Evolutionary conservation across 2,329 filamentous ascomycete genomes (phyloP).

Genomic region (Fusarium pseudoanthophilum): DNA sequence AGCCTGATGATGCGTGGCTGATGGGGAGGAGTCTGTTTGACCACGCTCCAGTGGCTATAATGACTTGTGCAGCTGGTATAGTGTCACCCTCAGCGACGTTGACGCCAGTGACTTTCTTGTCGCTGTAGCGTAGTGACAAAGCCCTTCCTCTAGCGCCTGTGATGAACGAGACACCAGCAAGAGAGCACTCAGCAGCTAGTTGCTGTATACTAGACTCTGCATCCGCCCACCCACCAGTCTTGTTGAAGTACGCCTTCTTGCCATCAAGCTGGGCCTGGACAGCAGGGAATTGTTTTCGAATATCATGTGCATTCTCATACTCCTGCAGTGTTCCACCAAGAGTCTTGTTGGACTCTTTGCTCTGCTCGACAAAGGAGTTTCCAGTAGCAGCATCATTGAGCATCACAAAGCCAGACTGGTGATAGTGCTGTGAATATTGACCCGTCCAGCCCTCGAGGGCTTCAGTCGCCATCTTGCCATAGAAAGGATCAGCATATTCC

Average conservation of each 20-base stretch:
- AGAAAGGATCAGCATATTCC: conserved; percentile 74
- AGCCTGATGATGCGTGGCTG: conserved; percentile 69
- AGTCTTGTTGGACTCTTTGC: conserved; percentile 13
- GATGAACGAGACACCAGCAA: conserved; percentile 47
- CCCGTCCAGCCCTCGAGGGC: conserved; percentile 43
- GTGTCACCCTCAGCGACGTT: conserved; percentile 50
- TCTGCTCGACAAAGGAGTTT: conserved; percentile 39
- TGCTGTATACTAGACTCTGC: conserved; percentile 44
- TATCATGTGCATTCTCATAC: conserved; percentile 39
- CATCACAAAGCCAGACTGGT: conserved; percentile 49
- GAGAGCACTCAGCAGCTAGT: conserved; percentile 43
- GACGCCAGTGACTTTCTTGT: conserved; percentile 40
- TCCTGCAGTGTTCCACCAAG: conserved; percentile 38
- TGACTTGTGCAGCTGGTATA: conserved; percentile 66
- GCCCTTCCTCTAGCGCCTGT: conserved; percentile 47
- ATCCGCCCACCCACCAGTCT: conserved; percentile 49
- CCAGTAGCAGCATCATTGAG: conserved; percentile 30
- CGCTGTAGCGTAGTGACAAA: conserved; percentile 32
- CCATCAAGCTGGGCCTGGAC: conserved; percentile 40
- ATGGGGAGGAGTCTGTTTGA: conserved; percentile 65
- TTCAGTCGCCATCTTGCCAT: conserved; percentile 65
- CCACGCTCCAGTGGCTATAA: conserved; percentile 78
- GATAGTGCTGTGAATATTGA: conserved; percentile 46
- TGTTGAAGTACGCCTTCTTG: conserved; percentile 44
- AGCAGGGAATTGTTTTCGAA: conserved; percentile 29